Conservation (phyloP, 257 asterid species). For the Fraxinus cuspidata region DNA sequence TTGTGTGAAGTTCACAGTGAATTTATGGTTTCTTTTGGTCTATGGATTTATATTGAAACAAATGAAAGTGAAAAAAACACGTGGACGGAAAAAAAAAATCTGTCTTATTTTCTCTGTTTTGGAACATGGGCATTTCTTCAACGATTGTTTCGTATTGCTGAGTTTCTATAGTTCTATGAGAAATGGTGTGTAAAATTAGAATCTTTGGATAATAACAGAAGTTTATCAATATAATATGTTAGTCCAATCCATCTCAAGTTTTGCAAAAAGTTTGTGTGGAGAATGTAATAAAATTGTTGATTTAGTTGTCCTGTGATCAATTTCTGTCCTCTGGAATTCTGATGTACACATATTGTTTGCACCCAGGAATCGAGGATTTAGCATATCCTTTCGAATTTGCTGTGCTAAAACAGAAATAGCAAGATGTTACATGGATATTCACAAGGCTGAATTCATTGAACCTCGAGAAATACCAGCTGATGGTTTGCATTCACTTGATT, state of each 20-base stretch:
- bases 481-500: constrained; percentile 22
- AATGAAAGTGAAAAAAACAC: too few species aligned
- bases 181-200: not conserved
- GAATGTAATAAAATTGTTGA: not conserved
- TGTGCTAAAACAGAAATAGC: constrained; percentile 26
- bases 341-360: constrained; percentile 11
- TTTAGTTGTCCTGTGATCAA: not conserved
- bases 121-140: too few species aligned
- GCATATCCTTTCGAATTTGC: constrained; percentile 22
- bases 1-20: too few species aligned
- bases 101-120: too few species aligned
- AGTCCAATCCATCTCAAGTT: not conserved
- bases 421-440: constrained; percentile 13
- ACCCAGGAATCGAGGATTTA: constrained; percentile 35
- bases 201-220: too few species aligned
- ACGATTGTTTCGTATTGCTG: too few species aligned
- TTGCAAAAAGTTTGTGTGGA: not conserved
- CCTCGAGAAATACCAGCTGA: constrained; percentile 15
- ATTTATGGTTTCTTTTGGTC: too few species aligned
- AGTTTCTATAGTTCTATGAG: not conserved
- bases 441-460: constrained; percentile 19
- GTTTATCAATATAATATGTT: too few species aligned
- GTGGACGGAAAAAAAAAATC: too few species aligned
- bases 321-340: not conserved
- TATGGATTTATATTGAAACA: too few species aligned